phyloP scores from a whole-genome alignment of 139 green algal genomes.

The Trebouxia sp. region DNA sequence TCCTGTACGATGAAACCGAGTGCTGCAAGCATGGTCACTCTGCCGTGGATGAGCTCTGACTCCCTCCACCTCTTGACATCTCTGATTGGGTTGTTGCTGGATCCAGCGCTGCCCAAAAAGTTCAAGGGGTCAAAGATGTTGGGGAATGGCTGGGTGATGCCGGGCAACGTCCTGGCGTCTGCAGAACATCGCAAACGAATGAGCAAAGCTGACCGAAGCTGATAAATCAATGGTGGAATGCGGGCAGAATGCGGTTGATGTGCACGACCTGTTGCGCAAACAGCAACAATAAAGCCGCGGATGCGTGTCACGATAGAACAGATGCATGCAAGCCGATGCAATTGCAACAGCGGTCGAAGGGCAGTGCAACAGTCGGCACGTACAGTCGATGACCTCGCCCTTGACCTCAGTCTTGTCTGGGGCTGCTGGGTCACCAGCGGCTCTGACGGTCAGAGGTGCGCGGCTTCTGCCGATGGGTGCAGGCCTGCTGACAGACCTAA shows the following conservation, averaged over 20 bases:
- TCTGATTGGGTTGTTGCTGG: constrained; percentile 34
- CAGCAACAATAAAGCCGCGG: too few relatives aligned
- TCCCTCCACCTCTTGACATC: constrained; percentile 65
- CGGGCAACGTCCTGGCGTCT: constrained; percentile 54
- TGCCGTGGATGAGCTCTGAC: constrained; percentile 76
- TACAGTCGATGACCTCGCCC: not conserved
- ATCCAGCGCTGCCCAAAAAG: constrained; percentile 36
- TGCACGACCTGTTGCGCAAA: too few relatives aligned
- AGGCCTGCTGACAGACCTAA: too few relatives aligned
- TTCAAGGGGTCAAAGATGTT: constrained; percentile 58
- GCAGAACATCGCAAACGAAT: too few relatives aligned
- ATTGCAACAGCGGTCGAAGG: not conserved
- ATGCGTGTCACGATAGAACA: too few relatives aligned
- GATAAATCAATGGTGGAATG: too few relatives aligned
- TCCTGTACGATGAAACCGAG: constrained; percentile 68
- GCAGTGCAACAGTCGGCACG: not conserved
- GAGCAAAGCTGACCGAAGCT: too few relatives aligned
- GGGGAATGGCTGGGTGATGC: constrained; percentile 56
- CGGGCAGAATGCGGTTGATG: too few relatives aligned
- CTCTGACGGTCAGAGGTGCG: constrained; percentile 5
- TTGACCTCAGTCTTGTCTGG: constrained; percentile 9
- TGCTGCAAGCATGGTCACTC: constrained; percentile 71
- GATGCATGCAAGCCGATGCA: too few relatives aligned
- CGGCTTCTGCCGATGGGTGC: not conserved
- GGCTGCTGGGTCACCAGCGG: not conserved